These are phyloP conservation scores for Candida boidinii DNA, from an alignment of 805 yeast species.

Conservation along the genomic window DNA sequence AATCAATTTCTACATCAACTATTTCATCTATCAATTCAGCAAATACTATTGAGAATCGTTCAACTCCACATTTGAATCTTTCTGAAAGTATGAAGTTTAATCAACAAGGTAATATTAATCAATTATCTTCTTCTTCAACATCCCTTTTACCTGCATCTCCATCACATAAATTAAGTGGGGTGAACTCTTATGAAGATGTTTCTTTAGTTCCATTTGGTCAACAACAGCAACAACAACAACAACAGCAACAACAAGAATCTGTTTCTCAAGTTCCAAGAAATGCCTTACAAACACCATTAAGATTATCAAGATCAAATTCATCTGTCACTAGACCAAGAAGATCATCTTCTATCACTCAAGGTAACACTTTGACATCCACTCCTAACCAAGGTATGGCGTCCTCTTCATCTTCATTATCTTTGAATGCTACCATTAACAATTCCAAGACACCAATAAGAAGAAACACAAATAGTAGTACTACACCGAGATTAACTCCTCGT, in stretches of 20 bases:
- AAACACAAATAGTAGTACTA: conserved; percentile 2
- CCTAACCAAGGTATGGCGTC: conserved; percentile 7
- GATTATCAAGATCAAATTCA: neutral
- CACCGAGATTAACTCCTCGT: conserved; percentile 13
- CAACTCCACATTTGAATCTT: too few relatives aligned
- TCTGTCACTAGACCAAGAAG: neutral
- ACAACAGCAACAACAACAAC: too few relatives aligned
- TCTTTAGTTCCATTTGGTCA: too few relatives aligned
- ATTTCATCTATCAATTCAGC: conserved; percentile 23
- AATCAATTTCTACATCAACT: conserved; percentile 25
- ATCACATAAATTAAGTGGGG: conserved; percentile 6
- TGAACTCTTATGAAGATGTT: too few relatives aligned
- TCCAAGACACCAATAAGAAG: conserved; percentile 15
- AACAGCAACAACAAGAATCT: too few relatives aligned
- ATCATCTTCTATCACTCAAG: conserved; percentile 1
- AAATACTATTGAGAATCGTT: conserved; percentile 2
- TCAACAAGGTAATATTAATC: too few relatives aligned
- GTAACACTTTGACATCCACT: conserved; percentile 9
- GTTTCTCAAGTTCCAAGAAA: neutral
- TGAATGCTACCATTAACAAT: too few relatives aligned
- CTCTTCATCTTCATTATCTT: neutral
- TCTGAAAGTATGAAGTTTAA: too few relatives aligned
- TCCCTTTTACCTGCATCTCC: conserved; percentile 13
- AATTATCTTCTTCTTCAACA: conserved; percentile 12
- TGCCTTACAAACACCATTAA: neutral